These are phyloP conservation scores for Purpureocillium lavendulum DNA, from an alignment of 2,329 filamentous ascomycete genomes.

Conservation along the genomic window DNA sequence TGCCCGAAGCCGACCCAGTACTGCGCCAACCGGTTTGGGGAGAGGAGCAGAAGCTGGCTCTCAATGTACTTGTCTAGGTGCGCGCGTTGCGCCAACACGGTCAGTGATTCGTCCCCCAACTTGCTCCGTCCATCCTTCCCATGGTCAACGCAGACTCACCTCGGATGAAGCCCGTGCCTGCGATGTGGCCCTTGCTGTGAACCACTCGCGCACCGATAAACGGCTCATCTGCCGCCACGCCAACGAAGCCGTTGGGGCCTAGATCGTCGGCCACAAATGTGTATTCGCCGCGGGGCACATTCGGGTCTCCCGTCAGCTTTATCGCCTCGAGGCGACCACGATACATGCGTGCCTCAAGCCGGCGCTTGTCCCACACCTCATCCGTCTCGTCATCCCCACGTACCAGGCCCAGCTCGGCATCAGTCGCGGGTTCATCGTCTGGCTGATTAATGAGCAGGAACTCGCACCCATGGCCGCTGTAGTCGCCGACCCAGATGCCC, in stretches of 20 bases:
- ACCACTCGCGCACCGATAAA: constrained; percentile 73
- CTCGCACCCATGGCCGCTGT: constrained; percentile 80
- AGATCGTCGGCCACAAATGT: constrained; percentile 78
- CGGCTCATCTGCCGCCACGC: constrained; percentile 53
- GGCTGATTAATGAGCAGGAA: constrained; percentile 78
- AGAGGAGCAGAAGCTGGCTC: constrained; percentile 70
- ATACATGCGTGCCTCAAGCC: constrained; percentile 41
- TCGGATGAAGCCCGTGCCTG: constrained; percentile 59
- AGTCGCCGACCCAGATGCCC: constrained; percentile 90
- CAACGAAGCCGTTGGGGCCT: constrained; percentile 54
- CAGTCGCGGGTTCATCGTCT: constrained; percentile 30
- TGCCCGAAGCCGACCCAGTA: constrained; percentile 64
- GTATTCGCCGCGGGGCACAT: constrained; percentile 78
- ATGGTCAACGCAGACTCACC: constrained; percentile 43
- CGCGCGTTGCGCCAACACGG: background rate
- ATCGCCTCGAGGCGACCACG: constrained; percentile 69
- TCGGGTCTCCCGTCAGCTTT: constrained; percentile 86
- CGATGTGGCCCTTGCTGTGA: constrained; percentile 68
- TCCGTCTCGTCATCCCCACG: constrained; percentile 33
- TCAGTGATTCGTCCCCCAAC: background rate
- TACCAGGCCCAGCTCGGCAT: constrained; percentile 31
- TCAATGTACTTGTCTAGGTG: constrained; percentile 62
- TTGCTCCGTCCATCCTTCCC: background rate
- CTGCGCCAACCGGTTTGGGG: constrained; percentile 68
- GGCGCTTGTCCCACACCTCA: constrained; percentile 35